Base-by-base conservation (phyloP, 805 yeast genomes). In the Cyberlindnera suaveolens region DNA sequence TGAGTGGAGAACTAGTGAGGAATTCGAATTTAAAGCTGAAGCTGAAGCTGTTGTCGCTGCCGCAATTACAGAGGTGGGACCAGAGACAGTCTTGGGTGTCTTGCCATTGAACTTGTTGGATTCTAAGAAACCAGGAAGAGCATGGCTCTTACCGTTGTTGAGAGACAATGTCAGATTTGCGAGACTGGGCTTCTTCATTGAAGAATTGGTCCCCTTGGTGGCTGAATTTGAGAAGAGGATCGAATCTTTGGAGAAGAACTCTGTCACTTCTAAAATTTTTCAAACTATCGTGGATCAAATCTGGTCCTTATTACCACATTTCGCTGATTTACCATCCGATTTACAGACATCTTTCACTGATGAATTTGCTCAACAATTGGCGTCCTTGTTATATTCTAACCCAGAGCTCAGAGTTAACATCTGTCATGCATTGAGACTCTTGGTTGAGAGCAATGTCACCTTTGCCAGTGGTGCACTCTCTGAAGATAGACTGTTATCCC, bases 111-210 rank as follows among this genome's bases (percentile, higher is more conserved):
- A 91, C 58, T 71, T 93, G 54, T 70, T 72, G 27, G 73, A 74
- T 37, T 53, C 68, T 20, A 64, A 67, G 29, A 71, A 73, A 35
- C 74, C 81, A n/a, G 97, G 97, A 37, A 78, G 98, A 60, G 97
- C 97, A 37, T 93, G 98, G 97, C 59, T 93, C 54, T 73, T 93
- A 50, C 99, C 99, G 10, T 61, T 93, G 30, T 73, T 93, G 48
- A 82, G 97, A 66, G 97, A 90, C 56, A 80, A 86, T 56, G 84
- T 88, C 23, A 75, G 81, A 54, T 75, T 78, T 54, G 83, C 97
- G 2, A 71, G 74, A 38, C 68, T 93, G 43, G 67, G 74, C 0
- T 86, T 72, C 58, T 93, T 78, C 64, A 72, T 75, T 45, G 63
- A 64, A 18, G 70, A 80, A 32, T 74, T 93, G 41, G 62, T 84